These are phyloP conservation scores for Talaromyces sp. DNA, from an alignment of 2,329 filamentous ascomycete species.

Conservation along the genomic window DNA sequence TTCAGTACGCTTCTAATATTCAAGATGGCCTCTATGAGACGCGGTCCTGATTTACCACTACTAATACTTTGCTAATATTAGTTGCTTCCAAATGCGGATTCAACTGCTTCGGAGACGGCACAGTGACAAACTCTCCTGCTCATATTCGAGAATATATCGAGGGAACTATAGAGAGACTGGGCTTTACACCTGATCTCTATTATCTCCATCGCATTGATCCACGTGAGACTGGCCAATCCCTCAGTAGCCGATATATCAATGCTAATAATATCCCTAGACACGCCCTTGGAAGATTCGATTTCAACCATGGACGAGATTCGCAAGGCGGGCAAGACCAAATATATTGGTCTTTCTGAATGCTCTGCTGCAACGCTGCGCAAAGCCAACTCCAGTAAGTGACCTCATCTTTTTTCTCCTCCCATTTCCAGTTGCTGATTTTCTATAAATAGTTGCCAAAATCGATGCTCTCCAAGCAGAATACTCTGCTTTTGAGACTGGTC, in stretches of 20 bases:
- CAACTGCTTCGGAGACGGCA: conserved; percentile 28
- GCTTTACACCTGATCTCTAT: conserved; percentile 44
- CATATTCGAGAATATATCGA: conserved; percentile 48
- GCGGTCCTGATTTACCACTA: background rate
- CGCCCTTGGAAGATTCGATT: conserved; percentile 46
- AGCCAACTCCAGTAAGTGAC: conserved; percentile 38
- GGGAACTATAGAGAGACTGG: conserved; percentile 45
- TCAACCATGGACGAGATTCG: conserved; percentile 43
- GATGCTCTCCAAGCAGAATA: conserved; percentile 46
- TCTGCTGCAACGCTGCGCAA: conserved; percentile 42
- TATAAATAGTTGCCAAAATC: conserved; percentile 39
- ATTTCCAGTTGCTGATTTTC: conserved; percentile 10
- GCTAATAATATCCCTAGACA: conserved; percentile 23
- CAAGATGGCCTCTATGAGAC: too few species aligned
- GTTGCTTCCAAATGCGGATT: conserved; percentile 49
- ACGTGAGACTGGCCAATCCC: background rate
- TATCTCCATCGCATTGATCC: conserved; percentile 44
- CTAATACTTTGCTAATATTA: conserved; percentile 12
- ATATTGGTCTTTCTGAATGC: conserved; percentile 46
- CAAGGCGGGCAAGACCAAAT: conserved; percentile 44
- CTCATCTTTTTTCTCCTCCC: background rate
- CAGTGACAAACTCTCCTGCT: conserved; percentile 40
- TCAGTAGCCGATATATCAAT: background rate
- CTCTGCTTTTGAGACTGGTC: conserved; percentile 39
- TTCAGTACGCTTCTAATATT: conserved; percentile 32